phyloP scores from a whole-genome alignment of 208 protist genomes.

The Naegleria fowleri region DNA sequence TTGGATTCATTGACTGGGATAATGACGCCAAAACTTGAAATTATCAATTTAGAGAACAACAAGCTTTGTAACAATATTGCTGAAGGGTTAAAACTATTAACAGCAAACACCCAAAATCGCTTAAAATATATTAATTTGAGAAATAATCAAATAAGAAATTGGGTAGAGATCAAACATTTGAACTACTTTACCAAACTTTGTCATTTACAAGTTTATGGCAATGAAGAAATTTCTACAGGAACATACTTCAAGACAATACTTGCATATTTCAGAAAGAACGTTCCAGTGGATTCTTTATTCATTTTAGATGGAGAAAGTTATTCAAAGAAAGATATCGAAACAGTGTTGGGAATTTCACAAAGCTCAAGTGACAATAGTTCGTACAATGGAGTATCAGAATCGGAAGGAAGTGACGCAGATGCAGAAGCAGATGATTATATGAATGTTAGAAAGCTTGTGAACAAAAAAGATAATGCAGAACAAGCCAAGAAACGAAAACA shows the following conservation, averaged over 20 bases:
- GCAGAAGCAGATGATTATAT: background rate
- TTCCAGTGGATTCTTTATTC: background rate
- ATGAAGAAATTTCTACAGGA: background rate
- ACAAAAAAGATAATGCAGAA: background rate
- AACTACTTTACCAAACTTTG: background rate
- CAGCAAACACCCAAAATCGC: background rate
- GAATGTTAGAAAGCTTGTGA: background rate
- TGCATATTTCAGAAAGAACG: background rate
- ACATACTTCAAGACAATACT: background rate
- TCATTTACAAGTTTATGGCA: background rate
- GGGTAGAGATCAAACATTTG: background rate
- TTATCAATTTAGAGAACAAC: background rate
- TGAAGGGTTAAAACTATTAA: background rate
- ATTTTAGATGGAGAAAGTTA: background rate
- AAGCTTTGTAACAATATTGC: background rate
- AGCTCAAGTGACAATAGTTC: background rate
- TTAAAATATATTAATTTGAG: background rate
- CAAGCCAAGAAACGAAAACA: background rate
- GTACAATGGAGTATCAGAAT: background rate
- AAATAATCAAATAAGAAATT: background rate
- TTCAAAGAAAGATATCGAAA: background rate
- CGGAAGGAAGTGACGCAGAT: background rate
- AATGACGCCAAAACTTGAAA: background rate
- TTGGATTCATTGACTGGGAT: background rate
- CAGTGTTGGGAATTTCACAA: background rate